Conservation (phyloP, 805 yeast genomes). For the Diddensiella santjacobensis region DNA sequence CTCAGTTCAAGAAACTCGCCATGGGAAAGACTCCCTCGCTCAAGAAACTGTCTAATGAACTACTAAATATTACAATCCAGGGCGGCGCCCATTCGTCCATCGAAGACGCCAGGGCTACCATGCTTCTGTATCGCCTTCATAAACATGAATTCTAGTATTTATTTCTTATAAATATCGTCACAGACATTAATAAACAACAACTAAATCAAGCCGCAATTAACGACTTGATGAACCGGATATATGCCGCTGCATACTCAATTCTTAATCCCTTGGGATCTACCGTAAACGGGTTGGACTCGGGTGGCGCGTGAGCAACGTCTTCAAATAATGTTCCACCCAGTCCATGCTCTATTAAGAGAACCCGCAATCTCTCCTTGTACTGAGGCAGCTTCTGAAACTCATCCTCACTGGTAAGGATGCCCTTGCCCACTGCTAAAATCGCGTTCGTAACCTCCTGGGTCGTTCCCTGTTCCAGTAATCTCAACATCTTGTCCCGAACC, state of each 20-base stretch:
- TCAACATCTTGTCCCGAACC: conserved; percentile 19
- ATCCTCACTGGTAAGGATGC: conserved; percentile 16
- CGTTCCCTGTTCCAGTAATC: conserved; percentile 19
- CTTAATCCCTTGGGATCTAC: neutral
- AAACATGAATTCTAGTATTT: conserved; percentile 29
- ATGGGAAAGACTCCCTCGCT: conserved; percentile 71
- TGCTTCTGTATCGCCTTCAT: conserved; percentile 66
- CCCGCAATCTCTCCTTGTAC: conserved; percentile 12
- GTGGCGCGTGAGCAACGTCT: neutral
- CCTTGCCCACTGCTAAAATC: conserved; percentile 17
- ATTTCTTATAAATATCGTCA: neutral
- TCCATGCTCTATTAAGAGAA: conserved; percentile 14
- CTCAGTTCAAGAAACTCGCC: conserved; percentile 54
- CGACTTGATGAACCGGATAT: neutral
- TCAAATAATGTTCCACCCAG: conserved; percentile 11
- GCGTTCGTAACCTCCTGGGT: conserved; percentile 15
- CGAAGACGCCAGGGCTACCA: conserved; percentile 86
- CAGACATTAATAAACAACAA: neutral
- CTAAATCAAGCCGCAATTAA: neutral
- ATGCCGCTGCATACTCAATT: neutral
- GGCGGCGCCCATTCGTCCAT: conserved; percentile 77
- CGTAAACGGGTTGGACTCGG: neutral
- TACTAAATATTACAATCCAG: conserved; percentile 62
- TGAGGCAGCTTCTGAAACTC: conserved; percentile 14
- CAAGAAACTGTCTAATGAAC: conserved; percentile 57